These are phyloP conservation scores for Lolium perenne DNA, from an alignment of 176 grass and related monocot genomes.

Conservation along the genomic window DNA sequence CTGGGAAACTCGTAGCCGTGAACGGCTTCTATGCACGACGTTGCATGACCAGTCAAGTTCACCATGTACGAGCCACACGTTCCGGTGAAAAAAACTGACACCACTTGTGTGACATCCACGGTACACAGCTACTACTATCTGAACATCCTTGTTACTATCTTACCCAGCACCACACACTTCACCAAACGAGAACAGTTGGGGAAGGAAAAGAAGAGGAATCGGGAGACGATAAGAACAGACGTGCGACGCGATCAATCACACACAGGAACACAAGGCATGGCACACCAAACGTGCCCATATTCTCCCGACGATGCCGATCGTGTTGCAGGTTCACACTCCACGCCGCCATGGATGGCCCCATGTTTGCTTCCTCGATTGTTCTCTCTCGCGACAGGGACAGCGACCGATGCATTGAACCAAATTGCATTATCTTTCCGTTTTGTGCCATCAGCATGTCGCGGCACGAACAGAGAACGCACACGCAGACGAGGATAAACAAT, in stretches of 20 bases:
- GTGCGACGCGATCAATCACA: conserved; percentile 11
- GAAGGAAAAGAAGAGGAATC: not conserved
- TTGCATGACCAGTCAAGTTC: not conserved
- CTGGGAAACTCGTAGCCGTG: conserved; percentile 27
- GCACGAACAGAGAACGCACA: not conserved
- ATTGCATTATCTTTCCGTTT: conserved; percentile 22
- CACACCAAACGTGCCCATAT: conserved; percentile 20
- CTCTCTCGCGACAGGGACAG: not conserved
- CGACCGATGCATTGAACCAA: conserved; percentile 36
- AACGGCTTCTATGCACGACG: not conserved
- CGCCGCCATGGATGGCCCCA: conserved; percentile 7
- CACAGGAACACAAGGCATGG: not conserved
- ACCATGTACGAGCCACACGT: not conserved
- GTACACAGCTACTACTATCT: not conserved
- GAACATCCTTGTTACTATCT: not conserved
- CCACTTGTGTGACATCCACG: not conserved
- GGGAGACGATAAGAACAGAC: conserved; percentile 23
- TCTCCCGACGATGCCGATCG: conserved; percentile 28
- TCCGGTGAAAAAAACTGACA: not conserved
- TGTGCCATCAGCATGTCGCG: conserved; percentile 27
- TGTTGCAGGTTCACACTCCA: conserved; percentile 43
- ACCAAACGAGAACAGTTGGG: not conserved
- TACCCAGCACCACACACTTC: conserved; percentile 4
- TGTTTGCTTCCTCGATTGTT: not conserved
- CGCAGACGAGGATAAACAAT: not conserved